Conservation (phyloP, 192 early-diverging fungal species). For the Dissophora globulifera region DNA sequence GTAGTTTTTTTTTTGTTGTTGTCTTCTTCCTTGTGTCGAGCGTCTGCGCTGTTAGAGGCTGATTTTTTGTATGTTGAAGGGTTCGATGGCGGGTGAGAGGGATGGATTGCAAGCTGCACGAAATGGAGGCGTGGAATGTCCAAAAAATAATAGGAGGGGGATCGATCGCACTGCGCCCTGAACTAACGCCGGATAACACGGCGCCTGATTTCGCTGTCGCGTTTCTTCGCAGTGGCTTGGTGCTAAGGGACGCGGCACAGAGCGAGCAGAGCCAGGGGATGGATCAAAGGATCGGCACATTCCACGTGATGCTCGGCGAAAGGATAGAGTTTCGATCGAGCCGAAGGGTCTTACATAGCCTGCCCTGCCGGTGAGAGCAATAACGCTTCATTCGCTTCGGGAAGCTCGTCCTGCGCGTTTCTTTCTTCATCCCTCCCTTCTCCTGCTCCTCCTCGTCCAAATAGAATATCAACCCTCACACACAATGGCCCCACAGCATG, state of each 20-base stretch:
- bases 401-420: not conserved
- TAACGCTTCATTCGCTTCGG: too few species aligned
- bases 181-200: too few species aligned
- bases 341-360: slow-evolving; percentile 1
- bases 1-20: not conserved
- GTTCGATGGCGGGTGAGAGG: not conserved
- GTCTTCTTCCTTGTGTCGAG: not conserved
- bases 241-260: too few species aligned
- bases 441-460: not conserved
- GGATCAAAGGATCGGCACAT: too few species aligned
- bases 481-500: slow-evolving; percentile 47
- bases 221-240: too few species aligned
- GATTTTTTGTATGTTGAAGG: slow-evolving; percentile 1
- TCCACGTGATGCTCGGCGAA: not conserved
- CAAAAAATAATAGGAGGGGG: too few species aligned
- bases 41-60: not conserved
- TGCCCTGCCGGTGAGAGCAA: too few species aligned
- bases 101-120: not conserved
- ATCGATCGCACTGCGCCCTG: too few species aligned
- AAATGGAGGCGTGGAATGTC: too few species aligned
- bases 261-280: too few species aligned
- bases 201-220: too few species aligned
- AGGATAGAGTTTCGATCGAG: slow-evolving; percentile 1
- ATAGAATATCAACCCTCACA: not conserved
- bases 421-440: not conserved